These are phyloP conservation scores for Alnus rubra DNA, from an alignment of 306 rosid species.

Conservation along the genomic window DNA sequence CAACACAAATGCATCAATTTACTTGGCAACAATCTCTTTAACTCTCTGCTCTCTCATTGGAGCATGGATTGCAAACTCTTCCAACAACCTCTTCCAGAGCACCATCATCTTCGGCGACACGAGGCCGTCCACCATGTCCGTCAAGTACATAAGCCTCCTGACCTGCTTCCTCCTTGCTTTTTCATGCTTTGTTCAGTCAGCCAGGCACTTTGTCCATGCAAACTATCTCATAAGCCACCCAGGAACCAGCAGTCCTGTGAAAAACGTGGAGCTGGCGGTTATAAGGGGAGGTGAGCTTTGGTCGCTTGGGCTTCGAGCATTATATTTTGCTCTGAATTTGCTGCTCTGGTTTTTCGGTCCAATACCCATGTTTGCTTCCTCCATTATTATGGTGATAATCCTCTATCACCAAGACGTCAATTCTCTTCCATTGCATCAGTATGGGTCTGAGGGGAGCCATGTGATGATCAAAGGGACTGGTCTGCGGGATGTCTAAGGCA, in stretches of 20 bases:
- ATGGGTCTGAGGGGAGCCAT: neutral
- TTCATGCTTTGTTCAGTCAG: constrained; percentile 66
- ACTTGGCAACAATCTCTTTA: constrained; percentile 55
- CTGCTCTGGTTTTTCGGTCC: constrained; percentile 89
- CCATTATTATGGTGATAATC: constrained; percentile 44
- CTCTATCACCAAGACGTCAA: constrained; percentile 58
- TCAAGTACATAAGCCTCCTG: constrained; percentile 65
- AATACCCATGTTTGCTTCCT: constrained; percentile 71
- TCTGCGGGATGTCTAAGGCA: too few species aligned
- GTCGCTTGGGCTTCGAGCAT: constrained; percentile 75
- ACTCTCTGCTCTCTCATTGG: constrained; percentile 73
- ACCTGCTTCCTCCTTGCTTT: constrained; percentile 74
- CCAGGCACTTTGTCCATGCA: constrained; percentile 76
- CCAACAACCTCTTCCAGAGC: constrained; percentile 45
- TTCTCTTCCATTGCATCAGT: constrained; percentile 45
- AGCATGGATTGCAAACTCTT: constrained; percentile 64
- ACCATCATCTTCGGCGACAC: constrained; percentile 61
- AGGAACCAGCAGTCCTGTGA: constrained; percentile 40
- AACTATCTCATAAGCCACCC: constrained; percentile 69
- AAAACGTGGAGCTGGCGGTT: constrained; percentile 56
- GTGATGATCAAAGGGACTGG: too few species aligned
- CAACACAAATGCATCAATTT: constrained; percentile 61
- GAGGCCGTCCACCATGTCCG: constrained; percentile 36
- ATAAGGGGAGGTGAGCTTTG: constrained; percentile 79
- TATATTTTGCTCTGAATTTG: constrained; percentile 67